Base-by-base conservation (phyloP, 129 eudicot species). In the sunflower (Helianthus annuus) region DNA sequence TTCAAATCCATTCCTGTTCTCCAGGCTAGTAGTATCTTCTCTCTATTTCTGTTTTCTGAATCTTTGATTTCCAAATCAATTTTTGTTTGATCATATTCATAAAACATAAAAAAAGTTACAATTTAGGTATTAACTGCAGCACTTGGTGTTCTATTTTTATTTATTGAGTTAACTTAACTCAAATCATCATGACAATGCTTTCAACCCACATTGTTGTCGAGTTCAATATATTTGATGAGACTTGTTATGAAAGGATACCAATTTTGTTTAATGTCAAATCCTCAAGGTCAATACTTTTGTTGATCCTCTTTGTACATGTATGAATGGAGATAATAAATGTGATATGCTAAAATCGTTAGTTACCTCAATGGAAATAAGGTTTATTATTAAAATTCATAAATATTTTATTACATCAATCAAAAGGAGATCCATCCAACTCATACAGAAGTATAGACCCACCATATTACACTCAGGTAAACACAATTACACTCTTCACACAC, bases 361-460 rank as follows among this genome's bases (percentile, higher is more conserved):
- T 62, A 38, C 38, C 12, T 63, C 6, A 39, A 15, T 38, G 68
- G 29, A 63, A 39, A 63, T 7, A 63, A 12, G 68, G 45, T 76
- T 58, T 34, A 58, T 58, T 34, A 58, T 67, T 46, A 71, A 52
- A 29, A 70, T 46, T 63, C 61, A 44, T 62, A 16, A 32, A 45
- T 3, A 29, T 44, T 68, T 78, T 78, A 71, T 78, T 78, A 71
- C 73, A 64, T 64, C 45, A 49, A 64, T 64, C 45, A 49, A 68
- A 76, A 71, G 78, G 27, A 8, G 67, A 64, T 48, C 80, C 54
- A 64, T 48, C 80, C 54, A 69, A 69, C 76, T 61, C 56, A 60
- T 42, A 61, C 66, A n/a, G 4, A 8, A 69, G 70, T 22, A 10
- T 68, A 69, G 62, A 64, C 48, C 58, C 74, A 24, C 77, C 45